Percentiles rank a stretch among this genome's conserved stretches.
These are phyloP conservation scores for Fusarium sulawesiense DNA, from an alignment of 2,329 filamentous ascomycete genomes.

Conservation along the genomic window DNA sequence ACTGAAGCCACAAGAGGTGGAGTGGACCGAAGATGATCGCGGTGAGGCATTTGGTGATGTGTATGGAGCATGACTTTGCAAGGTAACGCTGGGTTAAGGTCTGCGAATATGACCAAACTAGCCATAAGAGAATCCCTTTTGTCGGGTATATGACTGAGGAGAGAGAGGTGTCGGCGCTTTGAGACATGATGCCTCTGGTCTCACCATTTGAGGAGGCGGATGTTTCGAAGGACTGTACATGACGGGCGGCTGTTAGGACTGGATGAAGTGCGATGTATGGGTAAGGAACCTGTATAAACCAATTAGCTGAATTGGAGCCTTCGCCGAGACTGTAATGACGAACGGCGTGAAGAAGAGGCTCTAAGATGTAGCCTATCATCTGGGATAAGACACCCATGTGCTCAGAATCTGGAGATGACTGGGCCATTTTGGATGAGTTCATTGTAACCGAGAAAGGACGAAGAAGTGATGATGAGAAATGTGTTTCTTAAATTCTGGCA, in stretches of 20 bases:
- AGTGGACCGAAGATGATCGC: neutral
- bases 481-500: neutral
- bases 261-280: conserved; percentile 1
- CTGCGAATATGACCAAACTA: neutral
- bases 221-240: neutral
- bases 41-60: neutral
- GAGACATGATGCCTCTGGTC: no score
- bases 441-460: rapidly evolving
- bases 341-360: neutral
- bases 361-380: neutral
- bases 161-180: neutral
- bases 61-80: rapidly evolving
- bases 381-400: neutral
- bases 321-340: rapidly evolving
- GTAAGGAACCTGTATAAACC: neutral
- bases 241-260: neutral
- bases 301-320: neutral
- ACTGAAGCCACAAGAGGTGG: neutral
- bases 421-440: neutral
- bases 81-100: neutral
- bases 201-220: no score
- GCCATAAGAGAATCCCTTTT: neutral
- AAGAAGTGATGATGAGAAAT: neutral
- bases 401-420: neutral
- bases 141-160: neutral